Evolutionary conservation across 768 basidiomycete genomes (phyloP), one percentile per base, ranked within the genome.

Genomic region (Phlebiopsis flavidoalba): DNA sequence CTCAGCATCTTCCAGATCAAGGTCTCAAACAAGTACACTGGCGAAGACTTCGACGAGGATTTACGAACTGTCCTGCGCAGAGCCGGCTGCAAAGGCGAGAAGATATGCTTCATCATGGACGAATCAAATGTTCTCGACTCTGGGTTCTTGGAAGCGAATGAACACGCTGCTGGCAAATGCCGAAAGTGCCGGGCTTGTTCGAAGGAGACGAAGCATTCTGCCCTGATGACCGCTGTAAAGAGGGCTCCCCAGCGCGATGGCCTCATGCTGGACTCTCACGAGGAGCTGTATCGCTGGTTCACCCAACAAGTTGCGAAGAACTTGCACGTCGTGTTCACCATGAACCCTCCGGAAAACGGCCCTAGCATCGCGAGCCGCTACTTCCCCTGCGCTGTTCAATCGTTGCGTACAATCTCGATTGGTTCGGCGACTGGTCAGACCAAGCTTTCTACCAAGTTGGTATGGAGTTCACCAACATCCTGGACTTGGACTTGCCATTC

Each of bases 71-170:
- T 99, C 5, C 86, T 99, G 40, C 92, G 97, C 48, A 89, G 97
- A 37, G 81, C 96, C 7, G 97, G 97, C 6, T 98, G 95, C 79
- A 99, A 98, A 71, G 95, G 95, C 66, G 97, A 99, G 75, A 98
- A 98, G 76, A 89, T 99, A 53, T 98, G 95, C 72, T 99, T 99
- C 81, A 98, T 99, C 77, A 98, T 99, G 97, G 97, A 99, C 73
- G 97, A 99, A 73, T 98, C 97, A 3, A 98, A 99, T 68, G 97
- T 98, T 12, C 88, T 98, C 35, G 97, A 99, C 72, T 96, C 97
- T 12, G 97, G 97, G 50, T 99, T 99, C 82, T 77, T 99, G 64
- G 97, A n/a, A 99, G 72, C 87, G 97, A n/a, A 98, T 99, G 96
- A 99, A 99, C 73, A 99, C 97, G 0, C 84, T 99, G 14, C 83